A percentile compares a stretch with the other conserved stretches of the same genome.
These are phyloP conservation scores for Diaporthe australafricana DNA, from an alignment of 2,329 filamentous ascomycete genomes.

Conservation along the genomic window DNA sequence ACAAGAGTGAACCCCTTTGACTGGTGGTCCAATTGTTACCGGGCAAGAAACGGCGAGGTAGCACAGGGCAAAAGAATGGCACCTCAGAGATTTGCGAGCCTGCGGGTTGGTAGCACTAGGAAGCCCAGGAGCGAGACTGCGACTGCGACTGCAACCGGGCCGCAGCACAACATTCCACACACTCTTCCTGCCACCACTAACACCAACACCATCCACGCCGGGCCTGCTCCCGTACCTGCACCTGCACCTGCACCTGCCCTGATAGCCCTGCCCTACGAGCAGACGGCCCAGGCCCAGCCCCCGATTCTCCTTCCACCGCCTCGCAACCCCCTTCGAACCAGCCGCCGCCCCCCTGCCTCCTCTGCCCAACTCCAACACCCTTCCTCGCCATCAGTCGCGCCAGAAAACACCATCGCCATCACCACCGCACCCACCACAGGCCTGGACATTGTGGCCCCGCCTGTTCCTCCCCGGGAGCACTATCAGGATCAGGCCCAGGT, in stretches of 20 bases:
- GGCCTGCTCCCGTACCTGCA: constrained; percentile 15
- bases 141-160: constrained; percentile 7
- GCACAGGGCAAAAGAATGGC: constrained; percentile 46
- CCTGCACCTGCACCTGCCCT: constrained; percentile 53
- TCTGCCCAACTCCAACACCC: constrained; percentile 35
- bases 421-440: constrained; percentile 40
- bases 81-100: constrained; percentile 55
- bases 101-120: constrained; percentile 45
- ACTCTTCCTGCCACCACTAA: not conserved
- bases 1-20: not conserved
- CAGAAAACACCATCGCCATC: constrained; percentile 39
- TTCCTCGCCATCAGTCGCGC: constrained; percentile 33
- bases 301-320: constrained; percentile 64
- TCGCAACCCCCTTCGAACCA: constrained; percentile 52
- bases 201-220: not conserved
- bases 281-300: constrained; percentile 67
- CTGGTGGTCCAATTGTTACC: not conserved
- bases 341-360: constrained; percentile 42
- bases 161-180: constrained; percentile 19
- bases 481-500: not conserved
- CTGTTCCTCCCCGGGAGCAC: constrained; percentile 54
- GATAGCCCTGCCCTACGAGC: constrained; percentile 70
- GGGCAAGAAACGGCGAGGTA: not conserved
- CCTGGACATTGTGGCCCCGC: constrained; percentile 46
- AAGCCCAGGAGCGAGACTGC: constrained; percentile 25